Evolutionary conservation across 2,329 filamentous ascomycete genomes (phyloP).

Genomic region (Paramyrothecium sp.): DNA sequence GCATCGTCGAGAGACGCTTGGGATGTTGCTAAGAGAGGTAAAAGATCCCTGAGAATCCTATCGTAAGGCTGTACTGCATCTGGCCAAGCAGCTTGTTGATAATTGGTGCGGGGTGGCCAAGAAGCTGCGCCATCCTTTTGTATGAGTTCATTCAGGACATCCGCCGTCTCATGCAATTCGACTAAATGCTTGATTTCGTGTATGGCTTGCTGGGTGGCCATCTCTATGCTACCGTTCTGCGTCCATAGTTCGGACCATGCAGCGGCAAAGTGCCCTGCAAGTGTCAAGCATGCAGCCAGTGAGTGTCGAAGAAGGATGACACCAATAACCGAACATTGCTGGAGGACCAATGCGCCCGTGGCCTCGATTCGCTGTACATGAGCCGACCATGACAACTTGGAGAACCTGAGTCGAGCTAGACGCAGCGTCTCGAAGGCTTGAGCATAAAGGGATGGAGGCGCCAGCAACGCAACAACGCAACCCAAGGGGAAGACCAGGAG

Average conservation of each 20-base stretch:
- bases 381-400: not conserved
- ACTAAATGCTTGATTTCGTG: not conserved
- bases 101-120: not conserved
- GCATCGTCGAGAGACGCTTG: conserved; percentile 22
- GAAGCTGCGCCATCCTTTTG: not conserved
- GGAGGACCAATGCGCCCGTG: not conserved
- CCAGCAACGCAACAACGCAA: not conserved
- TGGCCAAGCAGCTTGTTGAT: conserved; percentile 18
- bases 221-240: not conserved
- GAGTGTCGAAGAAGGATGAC: not conserved
- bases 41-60: conserved; percentile 26
- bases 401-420: not conserved
- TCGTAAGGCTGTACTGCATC: conserved; percentile 22
- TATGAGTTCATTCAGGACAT: not conserved
- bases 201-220: not conserved
- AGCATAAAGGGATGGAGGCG: not conserved
- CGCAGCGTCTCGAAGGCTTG: not conserved
- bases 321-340: not conserved
- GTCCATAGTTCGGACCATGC: not conserved
- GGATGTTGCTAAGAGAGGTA: conserved; percentile 17
- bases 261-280: too few relatives aligned
- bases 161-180: not conserved
- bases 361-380: not conserved
- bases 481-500: not conserved
- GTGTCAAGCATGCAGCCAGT: not conserved